Evolutionary conservation across 306 rosid species (phyloP), one percentile per base, ranked within the genome.

Genomic region (Corylus americana): DNA sequence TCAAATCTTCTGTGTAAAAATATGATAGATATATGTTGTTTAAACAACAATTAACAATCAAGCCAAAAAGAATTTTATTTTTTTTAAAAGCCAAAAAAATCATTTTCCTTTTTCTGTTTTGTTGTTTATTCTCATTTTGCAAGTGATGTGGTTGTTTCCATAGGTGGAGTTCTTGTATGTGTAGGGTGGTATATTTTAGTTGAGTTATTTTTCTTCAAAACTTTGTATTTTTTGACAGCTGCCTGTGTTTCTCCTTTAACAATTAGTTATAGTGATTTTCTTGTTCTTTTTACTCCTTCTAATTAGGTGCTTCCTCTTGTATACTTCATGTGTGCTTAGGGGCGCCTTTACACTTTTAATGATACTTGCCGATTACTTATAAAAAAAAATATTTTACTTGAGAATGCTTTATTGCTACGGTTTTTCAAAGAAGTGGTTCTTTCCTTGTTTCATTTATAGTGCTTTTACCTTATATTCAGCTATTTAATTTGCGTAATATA

Each of bases 401-500:
- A 29, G 11, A 11, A 25, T 27, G 37, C 27, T 27, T 25, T 5
- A 29, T 61, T 9, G 11, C 11, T 1, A 35, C 3, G 12, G 7
- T 35, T 66, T 37, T 16, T 12, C 7, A 64, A 59, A 64, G 51
- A 68, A 42, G 22, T 9, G 29, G 13, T 68, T 68, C 29, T 39
- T 67, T 68, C 7, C 72, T 7, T 11, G 51, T n/a, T 9, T 42
- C 20, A 68, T 37, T 66, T 13, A 37, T 37, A 37, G 6, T 31
- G n/a, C 45, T 83, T 49, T 11, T 64, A 29, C 70, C 74, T 72
- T 85, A 13, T 63, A 69, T 73, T 57, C 55, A 58, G n/a, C 48
- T 49, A 4, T 48, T 3, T 37, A 16, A 63, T 50, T 66, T 69
- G 20, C 66, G 29, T 42, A n/a, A 49, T 66, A 13, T 49, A 51